Evolutionary conservation across 1,284 basidiomycete species (phyloP), one percentile per base, ranked within the genome.

Genomic region (Trichosporon coremiiforme): DNA sequence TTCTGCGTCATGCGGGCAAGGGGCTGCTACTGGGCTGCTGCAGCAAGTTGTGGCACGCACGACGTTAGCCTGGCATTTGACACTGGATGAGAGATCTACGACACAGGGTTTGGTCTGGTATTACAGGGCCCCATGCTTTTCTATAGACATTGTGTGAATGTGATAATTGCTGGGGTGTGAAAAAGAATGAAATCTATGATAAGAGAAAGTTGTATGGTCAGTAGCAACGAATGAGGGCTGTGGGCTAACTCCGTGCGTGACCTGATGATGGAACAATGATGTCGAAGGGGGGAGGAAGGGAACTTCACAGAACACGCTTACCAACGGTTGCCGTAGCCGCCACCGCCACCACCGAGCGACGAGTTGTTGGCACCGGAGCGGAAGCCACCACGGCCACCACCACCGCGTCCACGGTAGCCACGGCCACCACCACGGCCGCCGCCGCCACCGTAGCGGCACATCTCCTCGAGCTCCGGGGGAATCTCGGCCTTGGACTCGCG

Each of bases 401-500:
- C 77, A 66, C 83, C 76, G 31, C 81, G 74, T 38, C 91, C 88
- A 73, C 77, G 69, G 85, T 81, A 76, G 83, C 81, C 69, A 81
- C 79, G 77, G 82, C 85, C 69, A 67, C 83, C 72, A 66, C 82
- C 74, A 55, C 83, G 82, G 64, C 84, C 83, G 38, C 85, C 83
- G n/a, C 85, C 81, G 63, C 92, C 91, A 70, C 92, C 89, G 82
- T 90, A 96, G 85, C 89, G 89, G 2, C 88, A 88, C 94, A 99
- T 97, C 85, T 98, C 93, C 82, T 95, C 91, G 2, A 99, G 87
- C 82, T 96, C 93, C 68, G 91, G 88, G 25, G 96, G 94, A 31
- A 99, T 87, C 65, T 88, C 86, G 38, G 94, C 90, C 82, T 95
- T 95, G 64, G 94, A 93, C 85, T 99, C 96, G 74, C 89, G 87